phyloP scores from a whole-genome alignment of 2,329 filamentous ascomycete species.

The Penicillium brevicompactum region DNA sequence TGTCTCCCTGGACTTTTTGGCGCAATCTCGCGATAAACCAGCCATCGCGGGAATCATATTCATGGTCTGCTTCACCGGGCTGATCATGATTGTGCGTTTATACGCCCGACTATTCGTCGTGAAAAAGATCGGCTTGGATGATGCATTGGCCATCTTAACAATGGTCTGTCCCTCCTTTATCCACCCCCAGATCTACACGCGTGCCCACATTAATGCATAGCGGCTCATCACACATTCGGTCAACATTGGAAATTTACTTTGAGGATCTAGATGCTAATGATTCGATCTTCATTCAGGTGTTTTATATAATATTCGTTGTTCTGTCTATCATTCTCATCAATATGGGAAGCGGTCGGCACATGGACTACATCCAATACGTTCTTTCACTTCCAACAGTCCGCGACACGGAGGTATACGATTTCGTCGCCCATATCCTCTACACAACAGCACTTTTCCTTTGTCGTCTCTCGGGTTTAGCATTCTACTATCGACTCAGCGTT shows the following conservation, averaged over 20 bases:
- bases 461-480: conserved; percentile 55
- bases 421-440: conserved; percentile 55
- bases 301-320: conserved; percentile 48
- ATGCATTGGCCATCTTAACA: conserved; percentile 52
- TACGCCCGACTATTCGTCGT: conserved; percentile 50
- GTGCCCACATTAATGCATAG: conserved; percentile 3
- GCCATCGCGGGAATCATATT: conserved; percentile 33
- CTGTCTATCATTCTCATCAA: conserved; percentile 49
- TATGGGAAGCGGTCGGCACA: conserved; percentile 48
- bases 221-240: too few relatives aligned
- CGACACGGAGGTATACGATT: conserved; percentile 52
- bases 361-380: conserved; percentile 47
- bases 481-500: conserved; percentile 52
- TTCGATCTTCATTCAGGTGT: conserved; percentile 15
- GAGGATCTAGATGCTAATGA: background rate
- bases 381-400: conserved; percentile 46
- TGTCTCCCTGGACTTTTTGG: conserved; percentile 29
- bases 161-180: conserved; percentile 39
- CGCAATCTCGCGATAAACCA: conserved; percentile 29
- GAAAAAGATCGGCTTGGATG: conserved; percentile 49
- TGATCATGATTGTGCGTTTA: conserved; percentile 45
- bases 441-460: conserved; percentile 54
- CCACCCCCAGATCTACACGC: conserved; percentile 2
- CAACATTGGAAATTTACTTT: background rate
- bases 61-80: conserved; percentile 28